Base-by-base conservation (phyloP, 2,329 filamentous ascomycete species). In the Aschersonia sp. region DNA sequence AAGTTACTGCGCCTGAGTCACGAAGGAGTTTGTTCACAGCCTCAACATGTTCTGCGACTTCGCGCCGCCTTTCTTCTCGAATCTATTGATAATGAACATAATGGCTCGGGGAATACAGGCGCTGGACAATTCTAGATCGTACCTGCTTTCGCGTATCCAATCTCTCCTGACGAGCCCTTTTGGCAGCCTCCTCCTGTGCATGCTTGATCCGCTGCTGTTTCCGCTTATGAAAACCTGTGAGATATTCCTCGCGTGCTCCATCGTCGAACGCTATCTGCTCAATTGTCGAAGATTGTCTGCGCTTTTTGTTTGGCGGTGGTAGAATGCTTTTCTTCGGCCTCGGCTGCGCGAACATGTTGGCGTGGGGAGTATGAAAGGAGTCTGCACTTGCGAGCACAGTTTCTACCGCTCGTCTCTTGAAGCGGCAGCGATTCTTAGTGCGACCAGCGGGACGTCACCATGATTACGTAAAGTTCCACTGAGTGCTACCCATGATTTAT, bases 171-270 rank as follows among this genome's bases (percentile, higher is more conserved):
- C 82, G 79, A 44, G 82, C 87, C 60, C 76, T 81, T 64, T 87
- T 83, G 43, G 78, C 81, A 4, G 87, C 86, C 55, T 84, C 73
- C 55, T 92, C 87, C 59, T 92, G 84, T 2, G 90, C 90, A 64
- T 82, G 73, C 68, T 94, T 94, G 54, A 82, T 80, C 39, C 92
- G 77, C 62, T 87, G 84, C 47, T 85, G 69, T 65, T 95, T 97
- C 64, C 92, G 83, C 73, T 97, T 98, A 71, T 90, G 89, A 67
- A 98, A 98, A 3, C 92, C 92, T 0, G 88, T 95, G 49, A 98
- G 73, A 61, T 86, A 98, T 59, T 97, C 88, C 53, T 84, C 71
- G 53, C 92, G 82, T 43, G 85, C 85, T 51, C 74, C 73, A 51
- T 75, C 68, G 67, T 98, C 88, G 67, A 97, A 98, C 46, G 71